These are phyloP conservation scores for Streptanthus diversifolius DNA, from an alignment of 345 rosid genomes.

Conservation along the genomic window DNA sequence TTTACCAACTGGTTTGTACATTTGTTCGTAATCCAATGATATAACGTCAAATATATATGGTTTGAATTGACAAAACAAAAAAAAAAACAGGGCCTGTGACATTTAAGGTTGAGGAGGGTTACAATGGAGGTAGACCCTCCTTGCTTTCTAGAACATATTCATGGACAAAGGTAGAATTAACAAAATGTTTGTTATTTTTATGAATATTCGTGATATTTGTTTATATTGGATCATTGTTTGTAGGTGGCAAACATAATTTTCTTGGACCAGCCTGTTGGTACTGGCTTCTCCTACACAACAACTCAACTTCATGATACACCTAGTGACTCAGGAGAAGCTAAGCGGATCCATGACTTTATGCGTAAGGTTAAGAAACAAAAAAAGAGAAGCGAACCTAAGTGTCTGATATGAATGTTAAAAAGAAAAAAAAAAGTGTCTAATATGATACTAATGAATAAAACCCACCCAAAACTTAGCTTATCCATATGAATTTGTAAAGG, in stretches of 20 bases:
- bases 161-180: constrained; percentile 53
- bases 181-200: not conserved
- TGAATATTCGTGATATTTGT: not conserved
- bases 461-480: too few species aligned
- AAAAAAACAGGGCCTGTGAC: constrained; percentile 50
- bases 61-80: not conserved
- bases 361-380: constrained; percentile 44
- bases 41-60: too few species aligned
- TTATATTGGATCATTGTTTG: not conserved
- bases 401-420: not conserved
- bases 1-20: not conserved
- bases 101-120: constrained; percentile 36
- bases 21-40: too few species aligned
- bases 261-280: constrained; percentile 62
- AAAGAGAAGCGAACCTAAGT: not conserved
- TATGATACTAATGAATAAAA: not conserved
- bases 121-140: constrained; percentile 55
- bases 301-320: constrained; percentile 30
- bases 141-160: constrained; percentile 49
- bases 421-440: not conserved
- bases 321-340: constrained; percentile 43
- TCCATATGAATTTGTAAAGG: too few species aligned
- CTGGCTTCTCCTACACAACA: constrained; percentile 67
- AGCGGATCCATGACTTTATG: constrained; percentile 43
- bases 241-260: constrained; percentile 56